These are phyloP conservation scores for Bauhinia variegata DNA, from an alignment of 306 rosid genomes.

Conservation along the genomic window DNA sequence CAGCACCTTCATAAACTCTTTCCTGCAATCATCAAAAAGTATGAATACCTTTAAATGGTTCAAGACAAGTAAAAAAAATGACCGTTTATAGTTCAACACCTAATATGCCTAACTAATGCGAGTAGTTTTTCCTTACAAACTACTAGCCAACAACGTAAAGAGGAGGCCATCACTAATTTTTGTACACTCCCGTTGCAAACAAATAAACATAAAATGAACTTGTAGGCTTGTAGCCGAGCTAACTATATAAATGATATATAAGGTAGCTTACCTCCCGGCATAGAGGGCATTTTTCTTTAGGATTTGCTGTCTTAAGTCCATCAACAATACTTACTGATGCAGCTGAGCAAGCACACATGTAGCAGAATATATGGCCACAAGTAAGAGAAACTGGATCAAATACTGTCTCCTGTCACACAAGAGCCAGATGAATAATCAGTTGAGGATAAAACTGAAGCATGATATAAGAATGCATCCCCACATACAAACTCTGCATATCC, in stretches of 20 bases:
- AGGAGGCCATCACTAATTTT: background rate
- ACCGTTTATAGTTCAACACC: slow-evolving; percentile 4
- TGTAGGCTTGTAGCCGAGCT: slow-evolving; percentile 7
- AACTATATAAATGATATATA: slow-evolving; percentile 7
- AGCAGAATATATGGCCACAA: slow-evolving; percentile 95
- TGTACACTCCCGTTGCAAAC: background rate
- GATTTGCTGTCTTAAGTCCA: slow-evolving; percentile 64
- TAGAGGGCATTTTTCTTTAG: slow-evolving; percentile 79
- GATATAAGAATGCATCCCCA: background rate
- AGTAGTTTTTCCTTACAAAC: background rate
- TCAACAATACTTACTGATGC: slow-evolving; percentile 79
- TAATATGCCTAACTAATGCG: slow-evolving; percentile 4
- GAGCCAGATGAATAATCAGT: slow-evolving; percentile 6
- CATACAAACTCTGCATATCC: background rate
- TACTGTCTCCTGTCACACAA: slow-evolving; percentile 71
- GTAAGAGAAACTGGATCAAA: slow-evolving; percentile 92
- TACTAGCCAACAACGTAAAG: background rate
- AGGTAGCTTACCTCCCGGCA: slow-evolving; percentile 69
- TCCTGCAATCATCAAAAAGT: slow-evolving; percentile 47
- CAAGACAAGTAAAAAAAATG: background rate
- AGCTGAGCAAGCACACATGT: slow-evolving; percentile 87
- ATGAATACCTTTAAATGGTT: slow-evolving; percentile 14
- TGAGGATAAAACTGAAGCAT: slow-evolving; percentile 17
- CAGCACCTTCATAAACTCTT: slow-evolving; percentile 62
- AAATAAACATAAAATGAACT: background rate